phyloP scores from a whole-genome alignment of 2,329 filamentous ascomycete genomes.

The Xylaria sp. region DNA sequence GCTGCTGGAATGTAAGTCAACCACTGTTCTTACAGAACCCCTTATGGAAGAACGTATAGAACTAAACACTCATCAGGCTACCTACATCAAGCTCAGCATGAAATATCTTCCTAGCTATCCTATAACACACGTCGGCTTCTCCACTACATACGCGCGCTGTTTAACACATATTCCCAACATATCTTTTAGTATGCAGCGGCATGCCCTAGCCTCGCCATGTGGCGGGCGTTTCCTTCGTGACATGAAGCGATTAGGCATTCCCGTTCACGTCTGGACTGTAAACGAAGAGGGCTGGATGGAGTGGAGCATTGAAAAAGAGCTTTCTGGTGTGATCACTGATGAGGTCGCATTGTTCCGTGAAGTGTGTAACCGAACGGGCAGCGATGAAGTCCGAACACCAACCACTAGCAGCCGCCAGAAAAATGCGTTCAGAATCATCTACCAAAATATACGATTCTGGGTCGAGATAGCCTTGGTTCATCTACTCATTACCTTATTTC shows the following conservation, averaged over 20 bases:
- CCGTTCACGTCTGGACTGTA: slow-evolving; percentile 84
- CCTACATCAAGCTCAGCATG: slow-evolving; percentile 69
- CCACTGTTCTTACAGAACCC: not conserved
- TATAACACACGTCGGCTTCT: slow-evolving; percentile 72
- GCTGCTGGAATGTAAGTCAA: slow-evolving; percentile 74
- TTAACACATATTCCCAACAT: slow-evolving; percentile 71
- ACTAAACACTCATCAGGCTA: slow-evolving; percentile 51
- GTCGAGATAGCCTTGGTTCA: slow-evolving; percentile 26
- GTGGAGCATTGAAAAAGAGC: slow-evolving; percentile 70
- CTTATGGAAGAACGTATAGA: not conserved
- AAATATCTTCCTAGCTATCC: slow-evolving; percentile 67
- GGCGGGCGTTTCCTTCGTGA: slow-evolving; percentile 71
- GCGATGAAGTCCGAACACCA: slow-evolving; percentile 1
- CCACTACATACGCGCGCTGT: slow-evolving; percentile 69
- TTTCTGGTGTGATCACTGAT: slow-evolving; percentile 88
- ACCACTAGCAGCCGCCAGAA: not conserved
- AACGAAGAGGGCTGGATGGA: slow-evolving; percentile 81
- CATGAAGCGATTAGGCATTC: slow-evolving; percentile 59
- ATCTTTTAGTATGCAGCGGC: slow-evolving; percentile 79
- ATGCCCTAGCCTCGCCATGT: slow-evolving; percentile 69
- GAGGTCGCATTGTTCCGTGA: slow-evolving; percentile 73
- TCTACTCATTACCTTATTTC: slow-evolving; percentile 19
- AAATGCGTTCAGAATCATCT: slow-evolving; percentile 7
- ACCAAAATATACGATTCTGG: slow-evolving; percentile 14
- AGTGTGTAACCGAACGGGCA: slow-evolving; percentile 53